These are phyloP conservation scores for Didymella pinodella DNA, from an alignment of 2,329 filamentous ascomycete genomes.

Conservation along the genomic window DNA sequence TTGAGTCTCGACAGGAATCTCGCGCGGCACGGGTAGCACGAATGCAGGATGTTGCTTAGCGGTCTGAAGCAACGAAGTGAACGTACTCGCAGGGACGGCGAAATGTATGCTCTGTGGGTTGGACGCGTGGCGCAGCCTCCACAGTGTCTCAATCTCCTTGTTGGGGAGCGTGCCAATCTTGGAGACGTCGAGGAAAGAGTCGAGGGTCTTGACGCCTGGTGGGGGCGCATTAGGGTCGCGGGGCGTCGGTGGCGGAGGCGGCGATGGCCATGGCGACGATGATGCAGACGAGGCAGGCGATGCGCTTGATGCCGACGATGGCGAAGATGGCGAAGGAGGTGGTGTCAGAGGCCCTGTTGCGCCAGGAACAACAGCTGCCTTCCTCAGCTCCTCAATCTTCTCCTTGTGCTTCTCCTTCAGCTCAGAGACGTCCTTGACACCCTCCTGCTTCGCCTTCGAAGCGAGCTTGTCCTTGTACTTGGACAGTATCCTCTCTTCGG, in stretches of 20 bases:
- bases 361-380: slow-evolving; percentile 67
- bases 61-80: slow-evolving; percentile 72
- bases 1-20: slow-evolving; percentile 43
- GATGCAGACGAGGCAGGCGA: slow-evolving; percentile 18
- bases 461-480: slow-evolving; percentile 89
- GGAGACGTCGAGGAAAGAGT: slow-evolving; percentile 77
- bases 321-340: slow-evolving; percentile 24
- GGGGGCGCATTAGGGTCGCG: slow-evolving; percentile 41
- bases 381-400: slow-evolving; percentile 77
- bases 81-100: slow-evolving; percentile 76
- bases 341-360: slow-evolving; percentile 56
- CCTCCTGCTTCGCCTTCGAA: slow-evolving; percentile 77
- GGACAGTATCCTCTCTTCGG: slow-evolving; percentile 73
- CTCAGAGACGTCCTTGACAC: slow-evolving; percentile 73
- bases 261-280: slow-evolving; percentile 36
- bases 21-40: slow-evolving; percentile 83
- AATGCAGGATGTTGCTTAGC: slow-evolving; percentile 85
- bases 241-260: slow-evolving; percentile 40
- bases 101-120: slow-evolving; percentile 83
- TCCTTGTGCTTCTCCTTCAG: slow-evolving; percentile 85
- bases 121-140: slow-evolving; percentile 84
- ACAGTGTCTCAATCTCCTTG: slow-evolving; percentile 85
- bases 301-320: slow-evolving; percentile 17
- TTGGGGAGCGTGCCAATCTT: slow-evolving; percentile 77
- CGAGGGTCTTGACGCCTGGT: slow-evolving; percentile 68